Base-by-base conservation (phyloP, 1,284 basidiomycete genomes). In the Puccinia horiana region DNA sequence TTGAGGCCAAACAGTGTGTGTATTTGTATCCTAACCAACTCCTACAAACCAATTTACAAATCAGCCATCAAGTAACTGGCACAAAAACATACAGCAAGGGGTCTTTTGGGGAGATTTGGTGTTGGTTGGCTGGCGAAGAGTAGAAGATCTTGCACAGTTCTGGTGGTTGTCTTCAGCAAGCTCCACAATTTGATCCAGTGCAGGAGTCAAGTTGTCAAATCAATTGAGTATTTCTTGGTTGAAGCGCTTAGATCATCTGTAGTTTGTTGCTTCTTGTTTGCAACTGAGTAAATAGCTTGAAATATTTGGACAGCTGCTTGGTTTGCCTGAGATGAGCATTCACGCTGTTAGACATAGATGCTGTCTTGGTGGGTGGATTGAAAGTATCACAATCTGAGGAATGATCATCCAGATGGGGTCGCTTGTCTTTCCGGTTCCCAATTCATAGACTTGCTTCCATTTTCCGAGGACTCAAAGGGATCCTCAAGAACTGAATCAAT, bases 41-140 rank as follows among this genome's bases (percentile, higher is more conserved):
- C 67, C 67, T 69, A 69, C 37, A 69, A 47, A 42, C 9, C 14
- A 18, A 35, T 2, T n/a, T 11, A 12, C 44, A 37, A 58, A n/a
- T 69, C 40, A 69, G 40, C 20, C 14, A 5, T 9, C 20, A 32
- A 63, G 32, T 11, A 35, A 63, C 2, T 9, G 8, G 12, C 5
- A 18, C 12, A 32, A 63, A 5, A 29, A 69, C 67, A 23, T 69
- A 44, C 67, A 69, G 67, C 67, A 42, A 69, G 67, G 67, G n/a
- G 67, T 69, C 20, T 32, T 29, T 58, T 58, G 56, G 20, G 56
- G 56, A 29, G 56, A 8, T 58, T 8, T n/a, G 56, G 56, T 9
- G 23, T 58, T 58, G 56, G 56, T 23, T 58, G 56, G 56, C 56
- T 6, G 29, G 29, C 6, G 20, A 58, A 9, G 9, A n/a, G 56